Percentiles rank a stretch among this genome's conserved stretches.
These are phyloP conservation scores for Zygoascus sp. DNA, from an alignment of 1,139 yeast species.

Conservation along the genomic window DNA sequence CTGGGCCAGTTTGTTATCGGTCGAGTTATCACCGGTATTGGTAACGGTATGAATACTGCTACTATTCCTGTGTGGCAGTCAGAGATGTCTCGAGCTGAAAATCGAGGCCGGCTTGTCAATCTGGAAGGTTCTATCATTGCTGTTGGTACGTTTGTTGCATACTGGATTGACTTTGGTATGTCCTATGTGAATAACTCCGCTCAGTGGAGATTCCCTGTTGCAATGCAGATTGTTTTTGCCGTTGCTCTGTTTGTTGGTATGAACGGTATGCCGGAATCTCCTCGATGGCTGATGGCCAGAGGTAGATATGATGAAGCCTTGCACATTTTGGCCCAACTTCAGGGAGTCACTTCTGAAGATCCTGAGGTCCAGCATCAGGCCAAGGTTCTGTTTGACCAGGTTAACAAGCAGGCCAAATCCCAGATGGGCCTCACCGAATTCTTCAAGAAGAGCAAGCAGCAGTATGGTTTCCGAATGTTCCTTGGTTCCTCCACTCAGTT, in stretches of 20 bases:
- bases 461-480: constrained; percentile 34
- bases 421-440: constrained; percentile 41
- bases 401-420: constrained; percentile 21
- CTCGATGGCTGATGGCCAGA: constrained; percentile 48
- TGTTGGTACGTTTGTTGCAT: constrained; percentile 67
- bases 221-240: constrained; percentile 35
- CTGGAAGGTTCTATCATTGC: constrained; percentile 72
- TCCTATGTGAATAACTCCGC: constrained; percentile 43
- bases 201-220: constrained; percentile 46
- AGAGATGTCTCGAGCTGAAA: constrained; percentile 67
- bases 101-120: constrained; percentile 68
- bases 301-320: constrained; percentile 37
- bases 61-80: constrained; percentile 84
- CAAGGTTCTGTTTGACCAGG: constrained; percentile 25
- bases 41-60: constrained; percentile 76
- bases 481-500: constrained; percentile 56
- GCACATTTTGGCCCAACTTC: constrained; percentile 42
- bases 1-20: constrained; percentile 73
- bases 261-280: constrained; percentile 44
- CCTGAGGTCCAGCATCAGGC: constrained; percentile 23
- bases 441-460: constrained; percentile 50
- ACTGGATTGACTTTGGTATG: constrained; percentile 64
- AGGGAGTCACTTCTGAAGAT: constrained; percentile 21
- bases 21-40: constrained; percentile 70
- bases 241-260: constrained; percentile 21